Percentiles rank a stretch among this genome's conserved stretches.
phyloP scores from a whole-genome alignment of 169 alveolate genomes.

The Eimeria sp. region DNA sequence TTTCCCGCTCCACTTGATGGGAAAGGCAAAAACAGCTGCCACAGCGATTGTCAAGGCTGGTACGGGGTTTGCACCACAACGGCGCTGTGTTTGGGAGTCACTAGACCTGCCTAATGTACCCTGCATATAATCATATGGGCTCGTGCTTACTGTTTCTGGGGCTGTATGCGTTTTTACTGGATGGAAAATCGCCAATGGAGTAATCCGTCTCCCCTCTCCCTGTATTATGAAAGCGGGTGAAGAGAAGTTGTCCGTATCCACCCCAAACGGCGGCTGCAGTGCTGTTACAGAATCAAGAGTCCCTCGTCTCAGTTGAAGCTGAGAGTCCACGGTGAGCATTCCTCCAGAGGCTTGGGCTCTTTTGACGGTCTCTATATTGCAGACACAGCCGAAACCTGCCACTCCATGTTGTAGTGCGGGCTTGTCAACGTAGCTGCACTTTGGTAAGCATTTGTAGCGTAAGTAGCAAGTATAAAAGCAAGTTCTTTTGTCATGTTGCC shows the following conservation, averaged over 20 bases:
- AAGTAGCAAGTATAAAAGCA: not conserved
- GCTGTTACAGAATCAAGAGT: not conserved
- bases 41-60: conserved; percentile 35
- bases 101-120: not conserved
- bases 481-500: not conserved
- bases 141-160: not conserved
- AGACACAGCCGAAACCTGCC: not conserved
- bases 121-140: not conserved
- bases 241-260: not conserved
- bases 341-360: not conserved
- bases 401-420: not conserved
- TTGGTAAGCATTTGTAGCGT: not conserved
- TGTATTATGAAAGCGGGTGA: not conserved
- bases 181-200: not conserved
- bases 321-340: not conserved
- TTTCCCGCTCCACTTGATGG: not conserved
- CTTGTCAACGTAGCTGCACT: not conserved
- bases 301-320: not conserved
- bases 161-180: not conserved
- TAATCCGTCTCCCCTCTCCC: not conserved
- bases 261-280: not conserved
- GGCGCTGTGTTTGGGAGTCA: not conserved
- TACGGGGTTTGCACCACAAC: not conserved
- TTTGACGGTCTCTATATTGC: not conserved
- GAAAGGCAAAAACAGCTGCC: conserved; percentile 23